Conservation (phyloP, 352 stramenopile genomes). For the Stramenopiles sp. region DNA sequence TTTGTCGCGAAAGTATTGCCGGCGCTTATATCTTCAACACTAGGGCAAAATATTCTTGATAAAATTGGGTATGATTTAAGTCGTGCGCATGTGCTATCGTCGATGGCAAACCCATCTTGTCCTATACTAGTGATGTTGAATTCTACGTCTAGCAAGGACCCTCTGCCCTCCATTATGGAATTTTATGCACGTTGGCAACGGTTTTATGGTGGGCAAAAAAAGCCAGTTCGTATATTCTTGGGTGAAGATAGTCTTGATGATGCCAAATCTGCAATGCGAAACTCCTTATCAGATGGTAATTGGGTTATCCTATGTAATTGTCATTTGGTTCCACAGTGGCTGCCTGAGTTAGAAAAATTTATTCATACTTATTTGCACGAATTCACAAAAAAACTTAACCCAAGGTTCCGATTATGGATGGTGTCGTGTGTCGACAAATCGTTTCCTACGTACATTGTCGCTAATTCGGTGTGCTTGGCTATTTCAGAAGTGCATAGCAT, state of each 20-base stretch:
- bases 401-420: neutral
- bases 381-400: neutral
- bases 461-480: neutral
- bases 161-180: neutral
- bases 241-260: neutral
- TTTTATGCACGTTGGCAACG: neutral
- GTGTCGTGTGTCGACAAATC: neutral
- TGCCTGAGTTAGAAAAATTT: constrained; percentile 76
- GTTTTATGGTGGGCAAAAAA: neutral
- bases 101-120: neutral
- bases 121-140: neutral
- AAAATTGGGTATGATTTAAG: neutral
- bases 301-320: constrained; percentile 97
- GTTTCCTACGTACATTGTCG: neutral
- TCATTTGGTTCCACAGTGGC: constrained; percentile 86
- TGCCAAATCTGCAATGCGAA: neutral
- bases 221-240: neutral
- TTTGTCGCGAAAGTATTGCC: neutral
- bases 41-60: neutral
- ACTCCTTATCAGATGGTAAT: constrained; percentile 52
- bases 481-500: neutral
- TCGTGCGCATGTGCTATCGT: neutral
- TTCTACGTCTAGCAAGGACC: neutral
- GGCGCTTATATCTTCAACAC: neutral
- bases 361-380: neutral